Evolutionary conservation across 2,329 filamentous ascomycete species (phyloP).

Genomic region (Botrytis fragariae): DNA sequence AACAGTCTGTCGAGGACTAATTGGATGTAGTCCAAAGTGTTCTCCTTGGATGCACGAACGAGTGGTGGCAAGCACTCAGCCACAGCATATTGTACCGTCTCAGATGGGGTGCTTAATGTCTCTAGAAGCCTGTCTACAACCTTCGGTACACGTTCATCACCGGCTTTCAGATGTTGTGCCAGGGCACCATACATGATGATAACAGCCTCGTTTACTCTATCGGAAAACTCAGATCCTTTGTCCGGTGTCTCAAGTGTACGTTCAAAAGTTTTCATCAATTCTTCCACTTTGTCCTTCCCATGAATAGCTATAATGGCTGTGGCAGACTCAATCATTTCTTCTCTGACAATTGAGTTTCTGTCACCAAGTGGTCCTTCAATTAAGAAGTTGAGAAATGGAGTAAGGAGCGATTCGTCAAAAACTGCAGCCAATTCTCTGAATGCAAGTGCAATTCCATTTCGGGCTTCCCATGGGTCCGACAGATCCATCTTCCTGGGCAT

Average conservation of each 20-base stretch:
- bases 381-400: slow-evolving; percentile 78
- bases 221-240: slow-evolving; percentile 74
- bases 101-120: slow-evolving; percentile 90
- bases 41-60: slow-evolving; percentile 75
- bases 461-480: slow-evolving; percentile 84
- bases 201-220: slow-evolving; percentile 93
- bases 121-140: slow-evolving; percentile 83
- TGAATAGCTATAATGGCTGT: slow-evolving; percentile 76
- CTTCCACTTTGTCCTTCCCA: slow-evolving; percentile 79
- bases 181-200: slow-evolving; percentile 96
- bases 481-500: slow-evolving; percentile 90
- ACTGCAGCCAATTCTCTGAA: slow-evolving; percentile 76
- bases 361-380: slow-evolving; percentile 91
- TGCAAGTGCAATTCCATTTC: slow-evolving; percentile 84
- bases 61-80: slow-evolving; percentile 90
- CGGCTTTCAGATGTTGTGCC: slow-evolving; percentile 77
- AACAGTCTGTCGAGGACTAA: slow-evolving; percentile 80
- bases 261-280: slow-evolving; percentile 90
- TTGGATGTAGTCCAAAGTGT: slow-evolving; percentile 76
- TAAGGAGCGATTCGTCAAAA: slow-evolving; percentile 67
- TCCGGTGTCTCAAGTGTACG: slow-evolving; percentile 81
- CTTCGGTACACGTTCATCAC: slow-evolving; percentile 83
- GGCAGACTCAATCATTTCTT: slow-evolving; percentile 90
- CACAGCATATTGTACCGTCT: slow-evolving; percentile 94
- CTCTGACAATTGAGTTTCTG: slow-evolving; percentile 69